A percentile compares a stretch with the other conserved stretches of the same genome.
Conservation (phyloP, 495 filamentous ascomycete genomes). For the Penicillium longicatenatum region DNA sequence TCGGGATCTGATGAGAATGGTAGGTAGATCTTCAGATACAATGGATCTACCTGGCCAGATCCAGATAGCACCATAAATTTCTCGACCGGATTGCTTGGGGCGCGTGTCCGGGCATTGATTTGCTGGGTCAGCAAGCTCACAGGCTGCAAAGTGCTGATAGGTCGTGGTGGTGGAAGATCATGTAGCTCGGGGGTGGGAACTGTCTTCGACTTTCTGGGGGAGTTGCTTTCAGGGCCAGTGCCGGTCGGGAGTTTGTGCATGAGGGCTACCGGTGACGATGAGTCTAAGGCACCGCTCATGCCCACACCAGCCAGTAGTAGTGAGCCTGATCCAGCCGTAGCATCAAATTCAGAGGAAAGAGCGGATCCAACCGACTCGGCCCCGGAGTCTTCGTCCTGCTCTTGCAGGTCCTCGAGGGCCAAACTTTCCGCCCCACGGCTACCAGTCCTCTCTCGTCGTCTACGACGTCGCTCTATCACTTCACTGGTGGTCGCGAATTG, state of each 20-base stretch:
- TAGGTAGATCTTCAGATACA: conserved; percentile 83
- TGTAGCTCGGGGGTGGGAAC: conserved; percentile 59
- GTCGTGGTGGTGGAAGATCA: conserved; percentile 88
- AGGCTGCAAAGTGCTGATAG: conserved; percentile 81
- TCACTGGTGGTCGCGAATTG: conserved; percentile 53
- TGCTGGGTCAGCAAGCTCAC: conserved; percentile 70
- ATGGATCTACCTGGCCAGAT: conserved; percentile 77
- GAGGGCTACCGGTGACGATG: conserved; percentile 47
- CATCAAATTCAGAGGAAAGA: conserved; percentile 69
- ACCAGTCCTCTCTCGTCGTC: conserved; percentile 60
- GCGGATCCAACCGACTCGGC: conserved; percentile 65
- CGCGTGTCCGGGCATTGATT: conserved; percentile 76
- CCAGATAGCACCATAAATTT: conserved; percentile 84
- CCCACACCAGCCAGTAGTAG: conserved; percentile 53
- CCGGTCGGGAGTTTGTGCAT: conserved; percentile 47
- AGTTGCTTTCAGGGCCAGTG: conserved; percentile 43
- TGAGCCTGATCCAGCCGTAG: conserved; percentile 63
- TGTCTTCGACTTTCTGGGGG: conserved; percentile 61
- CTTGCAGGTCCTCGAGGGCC: conserved; percentile 40
- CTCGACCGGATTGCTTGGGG: conserved; percentile 81
- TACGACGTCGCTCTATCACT: conserved; percentile 57
- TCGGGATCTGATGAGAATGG: conserved; percentile 76
- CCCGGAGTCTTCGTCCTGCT: conserved; percentile 62
- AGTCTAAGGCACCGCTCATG: conserved; percentile 42
- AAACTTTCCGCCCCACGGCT: conserved; percentile 47